Evolutionary conservation across 2,329 filamentous ascomycete species (phyloP).

Genomic region (Phaeosphaeriaceae sp.): DNA sequence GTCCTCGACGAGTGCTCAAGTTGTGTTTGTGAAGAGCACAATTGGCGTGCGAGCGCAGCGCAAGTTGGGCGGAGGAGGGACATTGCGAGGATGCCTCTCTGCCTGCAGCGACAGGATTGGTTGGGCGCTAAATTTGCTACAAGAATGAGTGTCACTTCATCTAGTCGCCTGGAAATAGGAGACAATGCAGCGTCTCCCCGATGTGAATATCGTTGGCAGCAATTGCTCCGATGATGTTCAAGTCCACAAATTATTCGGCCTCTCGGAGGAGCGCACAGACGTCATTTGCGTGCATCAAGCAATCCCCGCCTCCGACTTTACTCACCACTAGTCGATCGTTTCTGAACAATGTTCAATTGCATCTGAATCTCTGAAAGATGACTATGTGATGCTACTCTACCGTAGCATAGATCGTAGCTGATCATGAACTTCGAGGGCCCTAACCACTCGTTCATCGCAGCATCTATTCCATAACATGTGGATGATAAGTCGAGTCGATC

Average conservation of each 20-base stretch:
- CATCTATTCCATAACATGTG: not conserved
- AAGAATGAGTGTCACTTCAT: slow-evolving; percentile 4
- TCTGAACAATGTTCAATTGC: not conserved
- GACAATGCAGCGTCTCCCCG: not conserved
- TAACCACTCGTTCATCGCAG: not conserved
- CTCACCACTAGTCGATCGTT: not conserved
- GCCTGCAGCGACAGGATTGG: not conserved
- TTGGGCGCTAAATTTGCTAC: not conserved
- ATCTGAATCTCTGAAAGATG: not conserved
- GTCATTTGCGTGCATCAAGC: not conserved
- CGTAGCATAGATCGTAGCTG: not conserved
- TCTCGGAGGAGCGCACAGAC: slow-evolving; percentile 6
- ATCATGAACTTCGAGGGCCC: not conserved
- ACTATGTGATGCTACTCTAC: not conserved
- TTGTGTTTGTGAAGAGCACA: slow-evolving; percentile 28
- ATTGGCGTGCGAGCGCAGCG: slow-evolving; percentile 37
- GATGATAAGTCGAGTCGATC: not conserved
- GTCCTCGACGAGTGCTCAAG: slow-evolving; percentile 23
- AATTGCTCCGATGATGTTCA: not conserved
- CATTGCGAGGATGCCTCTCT: slow-evolving; percentile 19
- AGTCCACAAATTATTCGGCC: slow-evolving; percentile 1
- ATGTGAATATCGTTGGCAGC: not conserved
- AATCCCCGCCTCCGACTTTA: not conserved
- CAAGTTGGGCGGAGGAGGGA: slow-evolving; percentile 38
- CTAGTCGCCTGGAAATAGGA: not conserved